Percentiles rank a stretch among this genome's conserved stretches.
These are phyloP conservation scores for Aspergillus eucalypticola DNA, from an alignment of 2,329 filamentous ascomycete genomes.

Conservation along the genomic window DNA sequence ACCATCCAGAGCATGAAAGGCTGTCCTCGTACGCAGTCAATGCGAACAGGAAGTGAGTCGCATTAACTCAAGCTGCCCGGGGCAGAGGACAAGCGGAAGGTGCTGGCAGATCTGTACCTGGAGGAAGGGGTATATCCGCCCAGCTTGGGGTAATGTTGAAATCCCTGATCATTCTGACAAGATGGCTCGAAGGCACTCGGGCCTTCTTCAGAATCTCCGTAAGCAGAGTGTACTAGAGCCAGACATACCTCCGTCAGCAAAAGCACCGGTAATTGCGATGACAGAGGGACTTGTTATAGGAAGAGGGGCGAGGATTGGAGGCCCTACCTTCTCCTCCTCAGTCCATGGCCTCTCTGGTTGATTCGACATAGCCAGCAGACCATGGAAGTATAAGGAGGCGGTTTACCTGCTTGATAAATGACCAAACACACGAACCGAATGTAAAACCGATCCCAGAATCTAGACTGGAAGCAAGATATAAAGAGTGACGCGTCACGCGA, in stretches of 20 bases:
- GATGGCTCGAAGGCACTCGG: conserved; percentile 37
- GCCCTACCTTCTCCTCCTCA: conserved; percentile 48
- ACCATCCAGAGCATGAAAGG: not conserved
- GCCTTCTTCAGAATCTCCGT: conserved; percentile 46
- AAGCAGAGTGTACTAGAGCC: conserved; percentile 41
- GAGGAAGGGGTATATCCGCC: conserved; percentile 45
- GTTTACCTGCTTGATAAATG: conserved; percentile 13
- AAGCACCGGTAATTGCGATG: not conserved
- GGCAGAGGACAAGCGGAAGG: conserved; percentile 10
- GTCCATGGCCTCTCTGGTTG: conserved; percentile 45
- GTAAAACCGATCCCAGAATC: conserved; percentile 5
- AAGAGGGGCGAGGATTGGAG: not conserved
- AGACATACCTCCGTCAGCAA: conserved; percentile 8
- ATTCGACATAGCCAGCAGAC: conserved; percentile 46
- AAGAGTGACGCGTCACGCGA: conserved; percentile 22
- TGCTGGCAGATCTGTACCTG: conserved; percentile 36
- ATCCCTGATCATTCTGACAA: conserved; percentile 42
- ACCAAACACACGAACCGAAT: conserved; percentile 8
- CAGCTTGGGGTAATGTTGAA: conserved; percentile 39
- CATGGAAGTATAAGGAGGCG: conserved; percentile 33
- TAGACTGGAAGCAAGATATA: conserved; percentile 9
- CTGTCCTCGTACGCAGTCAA: not conserved
- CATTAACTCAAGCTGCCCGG: not conserved
- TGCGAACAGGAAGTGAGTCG: conserved; percentile 1
- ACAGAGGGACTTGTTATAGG: not conserved